Evolutionary conservation across 148 eudicot species (phyloP), one percentile per base, ranked within the genome.

Genomic region (Nepenthes gracilis): DNA sequence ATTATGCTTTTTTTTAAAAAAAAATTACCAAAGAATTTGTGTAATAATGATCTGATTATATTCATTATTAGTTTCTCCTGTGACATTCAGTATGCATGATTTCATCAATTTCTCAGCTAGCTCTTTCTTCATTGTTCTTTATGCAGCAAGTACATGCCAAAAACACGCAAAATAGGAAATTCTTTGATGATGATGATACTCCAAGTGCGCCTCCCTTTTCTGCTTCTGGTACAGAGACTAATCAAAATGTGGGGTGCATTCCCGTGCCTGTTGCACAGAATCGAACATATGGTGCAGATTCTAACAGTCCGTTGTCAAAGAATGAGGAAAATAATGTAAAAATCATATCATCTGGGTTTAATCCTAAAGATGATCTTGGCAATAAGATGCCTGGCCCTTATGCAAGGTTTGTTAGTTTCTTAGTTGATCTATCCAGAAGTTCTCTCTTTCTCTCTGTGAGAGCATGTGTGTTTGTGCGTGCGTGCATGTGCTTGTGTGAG

Each of bases 191-290:
- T 64, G 81, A 78, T 51, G 94, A 80, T 59, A 70, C 76, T 71
- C 90, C 93, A 1, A 89, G 94, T 84, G 96, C 96, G 60, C 96
- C 93, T 61, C 96, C 87, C 34, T 77, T 86, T 73, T 63, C 67
- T 54, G 74, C 67, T 64, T 47, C 83, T 57, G 65, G 64, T 59
- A 72, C 56, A 60, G 85, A 80, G 43, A 68, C 69, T 56, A 65
- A 64, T 60, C 77, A 69, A 62, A 58, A 68, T 49, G 51, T 37
- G 1, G 71, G 70, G 33, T 57, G 49, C 12, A 48, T 9, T 59
- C 56, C 69, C 23, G 37, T 68, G 37, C 54, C 59, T 60, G 65
- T n/a, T 56, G 62, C 58, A 53, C 66, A 77, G 10, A 54, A 47
- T 60, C 47, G 58, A 43, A 47, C 64, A 15, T 50, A 65, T 49